A percentile compares a stretch with the other conserved stretches of the same genome.
These are phyloP conservation scores for Aristolochia contorta DNA, from an alignment of 164 flowering plant genomes.

Conservation along the genomic window DNA sequence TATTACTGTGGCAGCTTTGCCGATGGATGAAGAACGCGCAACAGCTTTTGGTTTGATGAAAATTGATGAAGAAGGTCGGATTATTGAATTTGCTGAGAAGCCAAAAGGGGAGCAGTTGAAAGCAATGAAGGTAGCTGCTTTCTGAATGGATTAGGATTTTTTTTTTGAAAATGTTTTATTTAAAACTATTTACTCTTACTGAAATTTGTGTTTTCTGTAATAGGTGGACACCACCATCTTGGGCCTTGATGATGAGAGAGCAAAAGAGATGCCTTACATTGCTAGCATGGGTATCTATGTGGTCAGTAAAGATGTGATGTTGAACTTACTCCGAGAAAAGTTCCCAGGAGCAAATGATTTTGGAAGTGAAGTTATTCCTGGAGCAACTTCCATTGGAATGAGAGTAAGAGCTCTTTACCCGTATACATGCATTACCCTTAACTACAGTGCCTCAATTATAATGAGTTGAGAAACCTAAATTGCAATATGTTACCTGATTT, in stretches of 20 bases:
- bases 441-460: no score
- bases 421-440: not conserved
- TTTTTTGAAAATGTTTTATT: not conserved
- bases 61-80: constrained; percentile 86
- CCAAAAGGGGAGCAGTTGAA: constrained; percentile 84
- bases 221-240: constrained; percentile 79
- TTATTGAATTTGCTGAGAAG: constrained; percentile 73
- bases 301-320: constrained; percentile 87
- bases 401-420: constrained; percentile 40
- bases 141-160: not conserved
- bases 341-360: constrained; percentile 97
- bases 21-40: constrained; percentile 81
- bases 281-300: constrained; percentile 99
- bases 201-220: constrained; percentile 1
- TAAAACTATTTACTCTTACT: not conserved
- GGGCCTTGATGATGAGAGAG: constrained; percentile 86
- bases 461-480: no score
- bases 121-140: constrained; percentile 53
- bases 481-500: no score
- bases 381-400: constrained; percentile 82
- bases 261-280: constrained; percentile 89
- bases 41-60: constrained; percentile 90
- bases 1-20: constrained; percentile 92
- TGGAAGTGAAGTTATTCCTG: constrained; percentile 98
- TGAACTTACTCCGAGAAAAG: constrained; percentile 59